Evolutionary conservation across 441 rosid genomes (phyloP).

Genomic region (Pelargonium hybrid): DNA sequence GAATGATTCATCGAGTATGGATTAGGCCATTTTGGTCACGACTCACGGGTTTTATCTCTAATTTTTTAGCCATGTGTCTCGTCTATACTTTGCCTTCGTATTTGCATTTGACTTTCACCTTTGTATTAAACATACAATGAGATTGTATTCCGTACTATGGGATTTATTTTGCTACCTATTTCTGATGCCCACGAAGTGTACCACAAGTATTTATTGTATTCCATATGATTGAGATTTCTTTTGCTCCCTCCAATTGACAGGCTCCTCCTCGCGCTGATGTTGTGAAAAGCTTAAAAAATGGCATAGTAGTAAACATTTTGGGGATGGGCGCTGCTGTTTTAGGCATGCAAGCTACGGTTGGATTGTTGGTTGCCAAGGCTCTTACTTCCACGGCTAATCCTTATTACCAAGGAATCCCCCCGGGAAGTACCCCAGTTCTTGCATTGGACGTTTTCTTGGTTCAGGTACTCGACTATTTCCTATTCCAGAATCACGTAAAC

Average conservation of each 20-base stretch:
- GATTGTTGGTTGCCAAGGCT: constrained; percentile 77
- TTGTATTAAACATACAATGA: background rate
- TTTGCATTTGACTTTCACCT: background rate
- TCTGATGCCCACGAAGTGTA: background rate
- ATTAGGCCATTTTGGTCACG: no score
- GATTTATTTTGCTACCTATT: no score
- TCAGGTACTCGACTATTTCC: constrained; percentile 44
- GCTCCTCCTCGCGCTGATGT: constrained; percentile 99
- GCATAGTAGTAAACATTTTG: constrained; percentile 63
- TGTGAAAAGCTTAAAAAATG: constrained; percentile 77
- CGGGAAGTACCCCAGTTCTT: constrained; percentile 71
- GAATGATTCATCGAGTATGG: no score
- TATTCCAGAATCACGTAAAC: background rate
- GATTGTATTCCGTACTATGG: no score
- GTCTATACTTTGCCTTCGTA: background rate
- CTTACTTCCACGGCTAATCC: constrained; percentile 82
- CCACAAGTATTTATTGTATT: background rate
- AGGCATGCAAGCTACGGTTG: constrained; percentile 95
- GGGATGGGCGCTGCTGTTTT: constrained; percentile 96
- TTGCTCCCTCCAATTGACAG: constrained; percentile 29
- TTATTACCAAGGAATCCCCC: constrained; percentile 68
- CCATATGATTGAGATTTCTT: background rate
- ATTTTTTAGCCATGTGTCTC: background rate
- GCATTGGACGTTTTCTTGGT: constrained; percentile 91
- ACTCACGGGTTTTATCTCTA: background rate